Evolutionary conservation across 1,284 basidiomycete genomes (phyloP), one percentile per base, ranked within the genome.

Genomic region (Ceratobasidium sp.): DNA sequence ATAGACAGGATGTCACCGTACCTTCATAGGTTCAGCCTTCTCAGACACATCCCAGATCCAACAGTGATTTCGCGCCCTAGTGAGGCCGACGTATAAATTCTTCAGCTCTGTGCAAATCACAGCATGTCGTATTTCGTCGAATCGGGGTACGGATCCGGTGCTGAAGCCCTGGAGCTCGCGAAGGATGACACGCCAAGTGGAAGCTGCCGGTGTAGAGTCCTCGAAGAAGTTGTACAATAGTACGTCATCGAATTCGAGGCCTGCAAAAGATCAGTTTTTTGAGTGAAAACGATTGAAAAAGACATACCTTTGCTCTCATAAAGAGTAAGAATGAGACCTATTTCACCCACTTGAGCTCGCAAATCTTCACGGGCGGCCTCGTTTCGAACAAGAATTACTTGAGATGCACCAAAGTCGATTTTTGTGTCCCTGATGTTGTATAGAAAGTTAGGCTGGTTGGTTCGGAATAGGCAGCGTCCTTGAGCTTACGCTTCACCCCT

Each of bases 291-390:
- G 16, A 32, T 58, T 45, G 6, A n/a, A n/a, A 3, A 12, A 14
- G 30, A n/a, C 0, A 90, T 80, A 1, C 91, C 90, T 78, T 92
- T 92, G 82, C 86, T 88, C 62, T 92, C 88, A 74, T 89, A 90
- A 0, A 91, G 78, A 0, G 90, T 92, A 81, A 92, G 81, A 45
- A 92, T 85, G 0, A 89, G 71, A 8, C 88, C 89, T n/a, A 89
- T 84, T 26, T 89, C 81, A 1, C 89, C 90, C 4, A 91, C 82
- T 77, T 87, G 82, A 3, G 82, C 76, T 23, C 82, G 81, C 0
- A 92, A 78, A 67, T 81, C 81, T 0, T 86, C 78, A 16, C 81
- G 80, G 1, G 89, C 87, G 3, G 77, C 78, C 1, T 89, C 84
- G 72, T 89, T 82, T 18, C 91, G 86, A 0, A 92, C 91, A 0